Evolutionary conservation across 176 grass and related monocot genomes (phyloP), one percentile per base, ranked within the genome.

Genomic region (Carex cristatella): DNA sequence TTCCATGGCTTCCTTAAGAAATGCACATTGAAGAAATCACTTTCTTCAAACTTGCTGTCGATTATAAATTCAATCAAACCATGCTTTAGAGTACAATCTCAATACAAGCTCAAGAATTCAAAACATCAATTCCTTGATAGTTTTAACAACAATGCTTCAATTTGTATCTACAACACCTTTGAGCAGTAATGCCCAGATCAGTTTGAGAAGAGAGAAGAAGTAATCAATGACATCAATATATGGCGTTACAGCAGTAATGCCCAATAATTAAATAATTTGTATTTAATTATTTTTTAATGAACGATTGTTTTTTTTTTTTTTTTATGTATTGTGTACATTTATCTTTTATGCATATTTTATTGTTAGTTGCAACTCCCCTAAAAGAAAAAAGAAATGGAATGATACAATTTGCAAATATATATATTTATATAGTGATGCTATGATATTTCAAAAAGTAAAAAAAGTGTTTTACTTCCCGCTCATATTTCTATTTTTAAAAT

Each of bases 141-240:
- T 19, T 19, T 61, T 61, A 19, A 69, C 31, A 42, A 69, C 33
- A 69, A 69, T 27, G 7, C 69, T 49, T 48, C 27, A 7, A 73
- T 49, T 49, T 49, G 2, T 11, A 49, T 73, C 23, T 73, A 74
- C 42, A 7, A 51, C 23, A 48, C 9, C 18, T 73, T 27, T 23
- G 42, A 46, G 42, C 33, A 35, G 33, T 1, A 91, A 37, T 18
- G 95, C 93, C 61, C 85, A 4, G 95, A 95, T 69, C 95, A 86
- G 40, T 42, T 42, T 42, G 40, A 60, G 95, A 87, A 60, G 95
- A 42, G 40, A 42, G 65, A 98, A 84, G 88, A 95, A 95, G 1
- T 95, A 87, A 78, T 93, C 94, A 84, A 95, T 90, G 79, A 98
- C 86, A 81, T 98, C 96, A 46, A 98, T 86, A 85, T 98, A 98